Evolutionary conservation across 1,284 basidiomycete species (phyloP).

Genomic region (Kalmanozyma brasiliensis): DNA sequence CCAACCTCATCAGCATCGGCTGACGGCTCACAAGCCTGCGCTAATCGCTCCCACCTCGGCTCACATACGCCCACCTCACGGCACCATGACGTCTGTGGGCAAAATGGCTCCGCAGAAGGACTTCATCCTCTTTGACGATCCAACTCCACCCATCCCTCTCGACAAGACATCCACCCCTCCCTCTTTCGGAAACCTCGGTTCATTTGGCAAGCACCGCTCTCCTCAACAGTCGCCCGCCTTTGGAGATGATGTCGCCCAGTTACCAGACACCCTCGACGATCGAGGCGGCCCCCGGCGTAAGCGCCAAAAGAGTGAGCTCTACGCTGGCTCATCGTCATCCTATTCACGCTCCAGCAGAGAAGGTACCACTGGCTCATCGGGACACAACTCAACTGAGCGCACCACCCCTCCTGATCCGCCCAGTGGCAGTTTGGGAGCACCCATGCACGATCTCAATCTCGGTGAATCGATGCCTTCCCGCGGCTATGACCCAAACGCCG

Average conservation of each 20-base stretch:
- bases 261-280: constrained; percentile 26
- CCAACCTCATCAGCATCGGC: background rate
- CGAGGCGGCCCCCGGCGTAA: constrained; percentile 42
- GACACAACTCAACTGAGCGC: constrained; percentile 19
- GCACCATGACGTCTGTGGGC: constrained; percentile 9
- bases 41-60: background rate
- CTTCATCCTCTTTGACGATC: constrained; percentile 60
- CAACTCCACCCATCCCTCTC: constrained; percentile 7
- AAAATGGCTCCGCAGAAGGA: constrained; percentile 42
- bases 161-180: constrained; percentile 4
- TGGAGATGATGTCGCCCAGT: constrained; percentile 29
- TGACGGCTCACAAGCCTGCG: background rate
- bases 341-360: constrained; percentile 26
- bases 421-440: constrained; percentile 50
- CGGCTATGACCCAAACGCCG: constrained; percentile 13
- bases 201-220: constrained; percentile 47
- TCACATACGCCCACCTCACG: background rate
- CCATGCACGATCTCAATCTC: constrained; percentile 44
- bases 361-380: constrained; percentile 18
- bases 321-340: constrained; percentile 12
- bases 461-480: constrained; percentile 33
- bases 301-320: constrained; percentile 42
- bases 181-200: constrained; percentile 9
- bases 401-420: constrained; percentile 29
- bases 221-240: constrained; percentile 44